Evolutionary conservation across 139 green algal species (phyloP), one percentile per base, ranked within the genome.

Genomic region (Astrephomene gubernaculifera): DNA sequence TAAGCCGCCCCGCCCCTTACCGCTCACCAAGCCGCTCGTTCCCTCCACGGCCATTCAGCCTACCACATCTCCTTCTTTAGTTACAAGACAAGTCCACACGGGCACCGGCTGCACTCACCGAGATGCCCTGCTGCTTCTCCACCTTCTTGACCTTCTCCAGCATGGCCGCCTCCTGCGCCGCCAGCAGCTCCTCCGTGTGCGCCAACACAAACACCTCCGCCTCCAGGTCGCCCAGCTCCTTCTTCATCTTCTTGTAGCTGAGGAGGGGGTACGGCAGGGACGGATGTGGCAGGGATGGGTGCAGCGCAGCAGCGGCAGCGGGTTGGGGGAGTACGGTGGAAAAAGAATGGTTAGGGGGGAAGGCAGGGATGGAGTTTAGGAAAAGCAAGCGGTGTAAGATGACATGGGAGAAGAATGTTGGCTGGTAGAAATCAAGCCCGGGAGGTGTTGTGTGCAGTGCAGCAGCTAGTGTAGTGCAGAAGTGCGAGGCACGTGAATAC

Each of bases 171-270:
- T 93, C 90, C 88, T 92, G 86, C 33, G 65, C 8, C 44, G 67
- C 35, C 70, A 93, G 86, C 38, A 91, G 71, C 87, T 92, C 90
- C 75, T 89, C 82, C 12, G 90, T 93, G 79, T 90, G 86, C 53
- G 78, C 85, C 45, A 93, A 61, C 65, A 92, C 88, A 86, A 92
- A 92, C 68, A 89, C 90, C 82, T 91, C 86, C 25, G 86, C 82
- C 85, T 90, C 89, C 19, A 89, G 71, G 41, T 90, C 89, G 22
- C 89, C 86, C 52, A 92, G 86, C 76, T 89, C 89, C 89, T 90
- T 91, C 68, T 94, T 94, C 89, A 92, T 92, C 71, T 89, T 90
- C 85, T 94, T 94, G 87, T 92, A 94, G 43, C 61, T 86, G 80
- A 27, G 41, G 4, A 44, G 53, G 65, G 12, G 65, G 33, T 8